Conservation (phyloP, 495 filamentous ascomycete species). For the Antarctomyces pellizariae region DNA sequence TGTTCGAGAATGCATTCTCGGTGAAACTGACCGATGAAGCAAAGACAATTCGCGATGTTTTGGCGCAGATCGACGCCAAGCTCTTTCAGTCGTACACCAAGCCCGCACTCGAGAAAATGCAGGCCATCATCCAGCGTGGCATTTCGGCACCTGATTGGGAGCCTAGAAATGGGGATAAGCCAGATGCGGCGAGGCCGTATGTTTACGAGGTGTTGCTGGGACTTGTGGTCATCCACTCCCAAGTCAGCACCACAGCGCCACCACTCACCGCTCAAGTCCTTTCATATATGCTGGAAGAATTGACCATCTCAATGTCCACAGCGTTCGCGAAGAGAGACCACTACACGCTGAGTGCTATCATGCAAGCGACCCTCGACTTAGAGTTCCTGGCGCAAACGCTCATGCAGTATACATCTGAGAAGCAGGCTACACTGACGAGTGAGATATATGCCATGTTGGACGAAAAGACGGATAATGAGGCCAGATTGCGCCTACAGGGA, state of each 20-base stretch:
- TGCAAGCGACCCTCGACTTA: conserved; percentile 92
- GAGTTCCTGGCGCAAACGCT: conserved; percentile 93
- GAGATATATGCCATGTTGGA: conserved; percentile 81
- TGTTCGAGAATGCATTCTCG: conserved; percentile 77
- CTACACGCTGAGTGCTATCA: conserved; percentile 58
- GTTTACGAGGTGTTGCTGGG: conserved; percentile 63
- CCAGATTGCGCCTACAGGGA: conserved; percentile 49
- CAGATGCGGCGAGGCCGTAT: conserved; percentile 60
- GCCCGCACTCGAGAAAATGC: conserved; percentile 38
- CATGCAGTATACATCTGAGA: conserved; percentile 65
- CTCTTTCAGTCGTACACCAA: conserved; percentile 80
- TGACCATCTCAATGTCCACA: conserved; percentile 42
- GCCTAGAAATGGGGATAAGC: conserved; percentile 31
- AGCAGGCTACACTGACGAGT: conserved; percentile 53
- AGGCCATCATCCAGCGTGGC: conserved; percentile 41
- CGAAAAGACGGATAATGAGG: conserved; percentile 62
- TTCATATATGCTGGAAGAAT: conserved; percentile 55
- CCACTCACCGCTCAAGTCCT: conserved; percentile 52
- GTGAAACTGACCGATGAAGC: conserved; percentile 78
- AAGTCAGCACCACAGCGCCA: conserved; percentile 61
- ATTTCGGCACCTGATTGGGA: conserved; percentile 49
- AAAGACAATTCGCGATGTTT: conserved; percentile 71
- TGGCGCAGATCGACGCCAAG: conserved; percentile 66
- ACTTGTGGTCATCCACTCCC: conserved; percentile 75
- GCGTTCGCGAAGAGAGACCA: conserved; percentile 39